Conservation (phyloP, 176 grass and related monocot genomes). For the Oryza punctata region DNA sequence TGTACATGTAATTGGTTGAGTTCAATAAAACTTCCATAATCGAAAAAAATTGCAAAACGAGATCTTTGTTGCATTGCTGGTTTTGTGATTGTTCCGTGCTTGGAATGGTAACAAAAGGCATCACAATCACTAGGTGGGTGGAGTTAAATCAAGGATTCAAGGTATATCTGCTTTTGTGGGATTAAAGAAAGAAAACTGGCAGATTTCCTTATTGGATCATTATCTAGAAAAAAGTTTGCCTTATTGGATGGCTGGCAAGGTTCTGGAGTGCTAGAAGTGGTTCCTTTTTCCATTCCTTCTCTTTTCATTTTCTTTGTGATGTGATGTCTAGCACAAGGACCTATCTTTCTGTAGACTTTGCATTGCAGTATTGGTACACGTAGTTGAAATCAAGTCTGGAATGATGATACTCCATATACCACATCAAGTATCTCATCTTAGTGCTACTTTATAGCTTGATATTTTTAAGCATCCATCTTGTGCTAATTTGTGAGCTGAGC, state of each 20-base stretch:
- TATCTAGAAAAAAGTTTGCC: background rate
- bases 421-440: background rate
- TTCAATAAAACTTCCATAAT: too few species aligned
- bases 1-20: too few species aligned
- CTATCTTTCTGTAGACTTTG: background rate
- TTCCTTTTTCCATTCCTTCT: background rate
- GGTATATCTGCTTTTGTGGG: background rate
- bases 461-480: background rate
- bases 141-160: background rate
- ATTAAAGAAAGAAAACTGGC: constrained; percentile 2
- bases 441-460: background rate
- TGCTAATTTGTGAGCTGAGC: background rate
- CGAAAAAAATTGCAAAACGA: background rate
- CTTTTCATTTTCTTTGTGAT: background rate
- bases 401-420: background rate
- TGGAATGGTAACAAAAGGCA: background rate
- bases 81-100: background rate
- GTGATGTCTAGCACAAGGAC: background rate
- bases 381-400: background rate
- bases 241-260: background rate
- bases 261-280: background rate
- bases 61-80: background rate
- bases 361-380: background rate
- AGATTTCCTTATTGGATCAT: background rate
- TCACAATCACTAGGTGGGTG: background rate